Evolutionary conservation across 192 early-diverging fungal species (phyloP), one percentile per base, ranked within the genome.

Genomic region (Helicostylum pulchrum): DNA sequence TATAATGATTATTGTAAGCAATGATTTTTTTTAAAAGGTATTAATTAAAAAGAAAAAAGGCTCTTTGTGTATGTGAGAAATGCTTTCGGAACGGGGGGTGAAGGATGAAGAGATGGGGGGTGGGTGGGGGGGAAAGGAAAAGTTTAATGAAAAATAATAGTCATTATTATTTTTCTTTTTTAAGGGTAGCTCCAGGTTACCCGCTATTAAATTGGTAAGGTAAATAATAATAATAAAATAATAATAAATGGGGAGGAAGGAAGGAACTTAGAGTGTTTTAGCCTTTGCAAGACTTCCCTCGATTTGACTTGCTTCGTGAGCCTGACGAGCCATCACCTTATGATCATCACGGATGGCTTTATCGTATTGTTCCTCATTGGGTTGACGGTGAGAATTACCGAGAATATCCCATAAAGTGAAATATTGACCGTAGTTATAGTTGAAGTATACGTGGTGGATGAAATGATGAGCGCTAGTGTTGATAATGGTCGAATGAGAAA

Each of bases 401-500:
- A 87, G 1, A 32, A 86, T 84, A 65, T 92, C 94, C 90, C 94
- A 99, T n/a, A 99, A 64, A 11, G 96, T 99, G 19, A 92, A 93
- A 76, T 96, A 99, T 79, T 99, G 97, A 2, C 97, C 97, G 70
- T 94, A 99, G 81, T 99, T 99, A 85, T 97, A 99, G 83, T 97
- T 96, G 76, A 99, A 99, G 78, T 99, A 95, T 49, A 95, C 70
- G 67, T 99, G 97, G 68, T 99, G 97, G 32, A 99, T 86, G n/a
- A 92, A 87, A 70, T 99, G 97, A 70, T 99, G 97, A 8, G 97
- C 97, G 2, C 92, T 87, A 14, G 89, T 86, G 71, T 97, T 97
- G 64, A 97, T 83, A 44, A 87, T 68, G 0, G 80, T 63, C 57
- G 86, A 83, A 53, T 77, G 79, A 14, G 88, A 75, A 14, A 95